These are phyloP conservation scores for Eragrostis tef DNA, from an alignment of 202 grass and related monocot species.

Conservation along the genomic window DNA sequence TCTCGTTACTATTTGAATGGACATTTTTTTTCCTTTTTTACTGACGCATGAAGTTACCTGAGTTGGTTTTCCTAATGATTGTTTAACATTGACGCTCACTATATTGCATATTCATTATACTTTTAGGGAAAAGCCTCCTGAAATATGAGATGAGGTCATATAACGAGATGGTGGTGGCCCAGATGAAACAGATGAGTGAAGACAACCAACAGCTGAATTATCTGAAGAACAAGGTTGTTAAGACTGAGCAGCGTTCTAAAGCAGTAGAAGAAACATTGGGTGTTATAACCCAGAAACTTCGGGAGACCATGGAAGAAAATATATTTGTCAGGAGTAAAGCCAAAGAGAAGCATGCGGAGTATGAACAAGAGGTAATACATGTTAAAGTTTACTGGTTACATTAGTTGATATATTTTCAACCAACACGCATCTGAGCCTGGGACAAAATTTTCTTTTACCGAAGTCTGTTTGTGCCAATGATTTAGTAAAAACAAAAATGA, in stretches of 20 bases:
- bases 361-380: slow-evolving; percentile 75
- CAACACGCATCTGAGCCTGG: not conserved
- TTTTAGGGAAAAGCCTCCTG: slow-evolving; percentile 68
- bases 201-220: slow-evolving; percentile 82
- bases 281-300: slow-evolving; percentile 60
- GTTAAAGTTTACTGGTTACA: slow-evolving; percentile 9
- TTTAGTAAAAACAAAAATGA: not conserved
- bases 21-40: no score
- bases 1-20: not conserved
- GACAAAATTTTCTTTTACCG: not conserved
- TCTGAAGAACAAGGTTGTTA: slow-evolving; percentile 74
- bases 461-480: slow-evolving; percentile 1
- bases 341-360: slow-evolving; percentile 77
- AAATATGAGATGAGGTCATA: slow-evolving; percentile 89
- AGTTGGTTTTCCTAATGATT: not conserved
- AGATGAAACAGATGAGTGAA: slow-evolving; percentile 89
- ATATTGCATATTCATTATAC: slow-evolving; percentile 27
- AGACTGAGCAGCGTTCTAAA: slow-evolving; percentile 66
- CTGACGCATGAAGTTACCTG: not conserved
- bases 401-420: not conserved
- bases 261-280: slow-evolving; percentile 67
- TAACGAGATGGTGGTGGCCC: slow-evolving; percentile 84
- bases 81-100: slow-evolving; percentile 16
- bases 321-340: slow-evolving; percentile 66
- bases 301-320: slow-evolving; percentile 67